A percentile compares a stretch with the other conserved stretches of the same genome.
Evolutionary conservation across 108 stramenopile species (phyloP).

Genomic region (Nitzschia sp.): DNA sequence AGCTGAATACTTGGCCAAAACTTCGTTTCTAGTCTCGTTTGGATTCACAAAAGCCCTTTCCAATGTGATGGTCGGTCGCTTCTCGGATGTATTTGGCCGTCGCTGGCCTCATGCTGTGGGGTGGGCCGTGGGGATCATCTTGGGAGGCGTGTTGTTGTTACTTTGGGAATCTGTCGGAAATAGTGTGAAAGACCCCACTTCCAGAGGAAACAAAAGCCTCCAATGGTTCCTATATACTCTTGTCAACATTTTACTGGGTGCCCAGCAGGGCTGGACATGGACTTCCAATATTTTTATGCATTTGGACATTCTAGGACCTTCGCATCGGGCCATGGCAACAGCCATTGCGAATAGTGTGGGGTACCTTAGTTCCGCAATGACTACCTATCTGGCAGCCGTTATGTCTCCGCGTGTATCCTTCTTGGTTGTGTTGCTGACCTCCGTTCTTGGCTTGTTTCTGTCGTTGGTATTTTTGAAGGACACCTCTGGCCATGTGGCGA

Average conservation of each 20-base stretch:
- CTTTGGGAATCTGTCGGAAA: not conserved
- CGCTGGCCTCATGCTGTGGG: conserved; percentile 13
- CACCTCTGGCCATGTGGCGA: conserved; percentile 6
- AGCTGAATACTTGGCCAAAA: conserved; percentile 12
- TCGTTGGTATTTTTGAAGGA: conserved; percentile 4
- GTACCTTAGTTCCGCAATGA: conserved; percentile 16
- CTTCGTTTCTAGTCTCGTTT: conserved; percentile 26
- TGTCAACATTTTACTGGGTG: conserved; percentile 25
- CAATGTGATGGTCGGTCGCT: conserved; percentile 18
- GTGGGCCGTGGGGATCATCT: conserved; percentile 11
- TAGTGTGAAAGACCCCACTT: not conserved
- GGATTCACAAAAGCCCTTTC: conserved; percentile 30
- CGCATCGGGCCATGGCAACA: conserved; percentile 19
- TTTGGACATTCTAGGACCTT: conserved; percentile 27
- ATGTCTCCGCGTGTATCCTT: conserved; percentile 4
- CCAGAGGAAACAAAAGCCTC: not conserved
- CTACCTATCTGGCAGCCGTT: conserved; percentile 13
- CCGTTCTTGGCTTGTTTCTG: conserved; percentile 7
- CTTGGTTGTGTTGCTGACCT: not conserved
- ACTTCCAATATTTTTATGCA: conserved; percentile 33
- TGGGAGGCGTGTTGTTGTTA: conserved; percentile 10
- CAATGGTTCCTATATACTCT: conserved; percentile 8
- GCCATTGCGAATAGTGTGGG: conserved; percentile 23
- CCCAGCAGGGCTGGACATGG: conserved; percentile 32
- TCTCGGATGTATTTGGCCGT: conserved; percentile 22